A percentile compares a stretch with the other conserved stretches of the same genome.
These are phyloP conservation scores for Psilocybe cyanescens DNA, from an alignment of 768 basidiomycete species.

Conservation along the genomic window DNA sequence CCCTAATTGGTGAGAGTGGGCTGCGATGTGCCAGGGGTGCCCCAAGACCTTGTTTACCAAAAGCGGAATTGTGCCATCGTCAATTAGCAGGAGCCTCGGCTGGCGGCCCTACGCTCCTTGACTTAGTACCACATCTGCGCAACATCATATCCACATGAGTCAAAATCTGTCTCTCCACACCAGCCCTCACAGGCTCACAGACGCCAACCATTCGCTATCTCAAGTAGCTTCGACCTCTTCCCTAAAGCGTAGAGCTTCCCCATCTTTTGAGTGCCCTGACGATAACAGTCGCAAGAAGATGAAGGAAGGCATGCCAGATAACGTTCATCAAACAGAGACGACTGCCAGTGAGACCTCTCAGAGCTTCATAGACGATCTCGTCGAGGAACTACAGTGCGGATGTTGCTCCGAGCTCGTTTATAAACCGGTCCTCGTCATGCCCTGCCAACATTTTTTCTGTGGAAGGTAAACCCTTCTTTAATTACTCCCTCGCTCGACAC, in stretches of 20 bases:
- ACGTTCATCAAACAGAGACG: constrained; percentile 1
- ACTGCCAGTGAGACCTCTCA: constrained; percentile 17
- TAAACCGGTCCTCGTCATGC: constrained; percentile 78
- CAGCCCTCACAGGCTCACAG: not conserved
- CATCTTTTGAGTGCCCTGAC: constrained; percentile 55
- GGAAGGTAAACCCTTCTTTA: constrained; percentile 63
- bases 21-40: not conserved
- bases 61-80: constrained; percentile 30
- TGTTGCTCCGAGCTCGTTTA: constrained; percentile 86
- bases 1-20: constrained; percentile 1
- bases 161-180: constrained; percentile 16
- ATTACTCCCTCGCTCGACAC: constrained; percentile 1
- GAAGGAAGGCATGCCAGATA: constrained; percentile 45
- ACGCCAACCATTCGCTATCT: constrained; percentile 12
- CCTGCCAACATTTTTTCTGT: constrained; percentile 92
- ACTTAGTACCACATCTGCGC: constrained; percentile 21
- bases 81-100: constrained; percentile 30
- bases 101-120: constrained; percentile 24
- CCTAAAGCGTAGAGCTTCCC: constrained; percentile 65
- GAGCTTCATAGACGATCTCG: constrained; percentile 61
- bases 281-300: constrained; percentile 62
- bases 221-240: constrained; percentile 20
- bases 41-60: constrained; percentile 27
- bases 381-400: constrained; percentile 81
- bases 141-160: constrained; percentile 23